A percentile compares a stretch with the other conserved stretches of the same genome.
These are phyloP conservation scores for Trichoderma sp. DNA, from an alignment of 2,329 filamentous ascomycete genomes.

Conservation along the genomic window DNA sequence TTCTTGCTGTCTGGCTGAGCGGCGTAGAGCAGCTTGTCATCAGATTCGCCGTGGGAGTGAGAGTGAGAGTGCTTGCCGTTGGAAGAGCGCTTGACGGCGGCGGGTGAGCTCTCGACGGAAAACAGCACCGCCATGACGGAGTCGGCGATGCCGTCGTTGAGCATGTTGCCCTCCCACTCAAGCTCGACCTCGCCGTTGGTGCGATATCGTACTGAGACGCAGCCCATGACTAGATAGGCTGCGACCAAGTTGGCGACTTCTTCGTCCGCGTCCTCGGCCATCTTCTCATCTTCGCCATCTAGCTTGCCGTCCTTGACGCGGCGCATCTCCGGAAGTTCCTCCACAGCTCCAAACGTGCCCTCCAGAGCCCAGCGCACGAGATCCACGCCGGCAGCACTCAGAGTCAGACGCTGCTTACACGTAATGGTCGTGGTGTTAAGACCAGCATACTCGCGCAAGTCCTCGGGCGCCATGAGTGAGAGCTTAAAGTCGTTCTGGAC, in stretches of 20 bases:
- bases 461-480: constrained; percentile 93
- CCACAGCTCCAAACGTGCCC: constrained; percentile 86
- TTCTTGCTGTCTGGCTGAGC: constrained; percentile 52
- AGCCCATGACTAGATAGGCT: constrained; percentile 80
- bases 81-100: constrained; percentile 74
- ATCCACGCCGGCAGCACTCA: constrained; percentile 85
- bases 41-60: constrained; percentile 20
- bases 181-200: constrained; percentile 78
- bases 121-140: constrained; percentile 90
- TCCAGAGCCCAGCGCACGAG: constrained; percentile 92
- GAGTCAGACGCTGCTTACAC: constrained; percentile 84
- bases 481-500: constrained; percentile 98
- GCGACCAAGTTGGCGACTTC: constrained; percentile 56
- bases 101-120: constrained; percentile 88
- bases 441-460: constrained; percentile 94
- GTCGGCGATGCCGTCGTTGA: constrained; percentile 98
- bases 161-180: constrained; percentile 96
- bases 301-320: constrained; percentile 34
- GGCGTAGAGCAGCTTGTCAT: constrained; percentile 33
- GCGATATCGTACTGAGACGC: constrained; percentile 76
- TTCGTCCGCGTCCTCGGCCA: constrained; percentile 60
- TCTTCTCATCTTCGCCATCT: constrained; percentile 27
- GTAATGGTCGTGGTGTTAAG: constrained; percentile 91
- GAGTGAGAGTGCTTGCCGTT: constrained; percentile 34
- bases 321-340: constrained; percentile 60